Evolutionary conservation across 768 basidiomycete species (phyloP).

Genomic region (Naganishia vaughanmartiniae): DNA sequence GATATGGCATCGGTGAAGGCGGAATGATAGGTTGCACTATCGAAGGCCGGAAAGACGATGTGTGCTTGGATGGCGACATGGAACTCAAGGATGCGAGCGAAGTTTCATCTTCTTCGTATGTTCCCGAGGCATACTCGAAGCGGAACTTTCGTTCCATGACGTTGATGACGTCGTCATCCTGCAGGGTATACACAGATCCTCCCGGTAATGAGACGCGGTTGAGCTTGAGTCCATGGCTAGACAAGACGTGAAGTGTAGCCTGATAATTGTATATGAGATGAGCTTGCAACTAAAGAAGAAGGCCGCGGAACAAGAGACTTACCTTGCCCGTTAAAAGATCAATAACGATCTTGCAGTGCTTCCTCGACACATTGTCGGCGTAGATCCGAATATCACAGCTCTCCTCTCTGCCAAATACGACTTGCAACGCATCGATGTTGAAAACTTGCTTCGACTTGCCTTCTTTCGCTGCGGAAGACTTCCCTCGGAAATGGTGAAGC

Average conservation of each 20-base stretch:
- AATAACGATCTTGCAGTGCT: conserved; percentile 47
- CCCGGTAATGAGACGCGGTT: conserved; percentile 34
- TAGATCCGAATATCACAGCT: conserved; percentile 43
- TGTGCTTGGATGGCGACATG: conserved; percentile 1
- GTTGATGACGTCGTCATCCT: conserved; percentile 41
- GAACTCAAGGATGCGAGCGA: conserved; percentile 1
- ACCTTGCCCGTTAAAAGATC: conserved; percentile 41
- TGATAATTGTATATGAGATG: conserved; percentile 17
- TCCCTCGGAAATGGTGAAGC: conserved; percentile 27
- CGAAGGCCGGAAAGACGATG: background rate
- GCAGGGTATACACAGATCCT: conserved; percentile 32
- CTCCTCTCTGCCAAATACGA: conserved; percentile 23
- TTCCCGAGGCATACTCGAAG: conserved; percentile 43
- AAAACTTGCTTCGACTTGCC: conserved; percentile 21
- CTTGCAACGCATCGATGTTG: conserved; percentile 22
- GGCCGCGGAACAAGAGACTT: conserved; percentile 10
- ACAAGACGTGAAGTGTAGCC: conserved; percentile 43
- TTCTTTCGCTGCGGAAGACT: conserved; percentile 19
- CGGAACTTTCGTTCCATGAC: conserved; percentile 48
- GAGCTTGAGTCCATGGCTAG: conserved; percentile 37
- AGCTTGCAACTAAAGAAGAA: background rate
- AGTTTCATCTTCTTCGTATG: conserved; percentile 9
- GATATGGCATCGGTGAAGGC: background rate
- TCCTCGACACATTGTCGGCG: conserved; percentile 46
- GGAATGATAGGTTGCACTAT: conserved; percentile 14